Percentiles rank a stretch among this genome's conserved stretches.
Evolutionary conservation across 73 alveolate species (phyloP).

Genomic region (Uronychia setigera): DNA sequence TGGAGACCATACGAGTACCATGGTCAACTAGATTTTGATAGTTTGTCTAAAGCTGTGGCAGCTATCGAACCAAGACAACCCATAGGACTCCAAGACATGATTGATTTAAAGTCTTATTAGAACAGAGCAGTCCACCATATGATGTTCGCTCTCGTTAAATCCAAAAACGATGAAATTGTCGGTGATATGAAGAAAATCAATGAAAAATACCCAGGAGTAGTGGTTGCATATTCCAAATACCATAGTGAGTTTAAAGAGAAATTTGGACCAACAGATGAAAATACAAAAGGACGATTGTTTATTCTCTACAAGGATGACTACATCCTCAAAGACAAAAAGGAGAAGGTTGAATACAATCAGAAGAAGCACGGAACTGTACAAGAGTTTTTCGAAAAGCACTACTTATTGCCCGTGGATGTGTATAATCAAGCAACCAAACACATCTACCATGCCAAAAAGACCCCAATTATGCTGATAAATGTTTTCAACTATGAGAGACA

Average conservation of each 20-base stretch:
- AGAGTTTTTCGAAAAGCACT: neutral
- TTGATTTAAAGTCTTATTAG: neutral
- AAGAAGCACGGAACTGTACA: neutral
- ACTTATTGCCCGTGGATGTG: neutral
- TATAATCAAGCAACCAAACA: neutral
- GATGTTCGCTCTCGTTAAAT: neutral
- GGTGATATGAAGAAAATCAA: neutral
- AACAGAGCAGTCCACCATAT: neutral
- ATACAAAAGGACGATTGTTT: neutral
- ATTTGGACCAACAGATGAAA: neutral
- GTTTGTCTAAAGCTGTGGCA: neutral
- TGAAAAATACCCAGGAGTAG: neutral
- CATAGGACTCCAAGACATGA: neutral
- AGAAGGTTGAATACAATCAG: neutral
- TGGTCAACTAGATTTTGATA: neutral
- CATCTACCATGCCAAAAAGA: neutral
- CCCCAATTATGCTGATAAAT: neutral
- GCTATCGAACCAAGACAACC: neutral
- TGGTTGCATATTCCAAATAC: neutral
- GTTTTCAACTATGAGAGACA: neutral
- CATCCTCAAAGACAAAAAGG: neutral
- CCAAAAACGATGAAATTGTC: neutral
- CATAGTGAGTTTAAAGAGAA: neutral
- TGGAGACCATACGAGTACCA: too few relatives aligned
- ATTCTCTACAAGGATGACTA: neutral